Evolutionary conservation across 148 eudicot genomes (phyloP), one percentile per base, ranked within the genome.

Genomic region (Chenopodium quinoa): DNA sequence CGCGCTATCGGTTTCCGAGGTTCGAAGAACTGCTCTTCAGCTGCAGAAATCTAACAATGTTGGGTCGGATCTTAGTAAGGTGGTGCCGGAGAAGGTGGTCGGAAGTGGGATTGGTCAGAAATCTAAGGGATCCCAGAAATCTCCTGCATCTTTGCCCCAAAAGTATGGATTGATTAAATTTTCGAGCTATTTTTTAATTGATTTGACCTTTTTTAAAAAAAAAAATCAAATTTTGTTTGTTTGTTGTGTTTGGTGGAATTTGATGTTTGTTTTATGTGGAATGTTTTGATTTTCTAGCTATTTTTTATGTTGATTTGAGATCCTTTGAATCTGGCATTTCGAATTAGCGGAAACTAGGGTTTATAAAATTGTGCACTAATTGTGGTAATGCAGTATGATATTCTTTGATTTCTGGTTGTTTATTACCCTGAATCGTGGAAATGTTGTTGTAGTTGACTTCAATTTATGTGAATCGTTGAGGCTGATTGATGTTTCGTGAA

Each of bases 1-100:
- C 4, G 89, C 90, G 2, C 71, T 90, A 27, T 91, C 97, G 1
- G 31, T 93, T 7, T 87, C 88, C n/a, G 92, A 90, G 68, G 85
- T 92, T 52, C 85, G 88, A 11, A 82, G 88, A 65, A 84, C 84
- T 1, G 93, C 93, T 0, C 19, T 80, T 34, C 79, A 77, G 91
- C 88, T 88, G 66, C 90, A 62, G 75, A 82, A 75, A n/a, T 5
- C 83, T 3, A 70, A 20, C 46, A 79, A 54, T 23, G 81, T 25
- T 62, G 84, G 74, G 80, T 58, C 70, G 44, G 84, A 40, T 63
- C 65, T 22, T 31, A 25, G 14, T 1, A 29, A 29, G 16, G n/a
- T 2, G 62, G 60, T 9, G 0, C 75, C 75, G 3, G 29, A 50
- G 73, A 32, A 79, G 79, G 9, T 11, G 29, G 13, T 65, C 19